Conservation (phyloP, 73 alveolate genomes). For the Paramecium caudatum region DNA sequence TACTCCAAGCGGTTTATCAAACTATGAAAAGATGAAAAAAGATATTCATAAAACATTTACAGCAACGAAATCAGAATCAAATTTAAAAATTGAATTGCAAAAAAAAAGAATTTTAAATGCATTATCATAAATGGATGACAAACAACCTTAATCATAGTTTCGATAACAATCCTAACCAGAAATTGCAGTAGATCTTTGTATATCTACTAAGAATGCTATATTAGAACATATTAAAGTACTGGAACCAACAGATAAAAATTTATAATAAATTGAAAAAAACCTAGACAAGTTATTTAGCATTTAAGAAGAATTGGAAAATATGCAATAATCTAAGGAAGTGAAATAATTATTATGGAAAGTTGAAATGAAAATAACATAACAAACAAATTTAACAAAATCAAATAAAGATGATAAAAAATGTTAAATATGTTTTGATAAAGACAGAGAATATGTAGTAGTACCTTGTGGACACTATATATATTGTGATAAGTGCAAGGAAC, state of each 20-base stretch:
- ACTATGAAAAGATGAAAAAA: neutral
- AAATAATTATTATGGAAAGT: constrained; percentile 23
- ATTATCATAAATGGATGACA: constrained; percentile 20
- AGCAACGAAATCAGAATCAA: neutral
- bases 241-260: constrained; percentile 20
- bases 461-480: constrained; percentile 62
- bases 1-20: neutral
- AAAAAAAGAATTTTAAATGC: constrained; percentile 34
- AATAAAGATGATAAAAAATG: constrained; percentile 37
- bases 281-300: constrained; percentile 10
- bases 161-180: neutral
- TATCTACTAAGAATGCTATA: constrained; percentile 36
- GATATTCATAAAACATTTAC: neutral
- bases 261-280: neutral
- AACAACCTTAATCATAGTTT: neutral
- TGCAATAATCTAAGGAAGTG: neutral
- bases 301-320: constrained; percentile 2
- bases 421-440: constrained; percentile 49
- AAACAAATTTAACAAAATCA: constrained; percentile 25
- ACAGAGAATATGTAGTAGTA: constrained; percentile 46
- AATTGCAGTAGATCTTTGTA: neutral
- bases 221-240: constrained; percentile 11
- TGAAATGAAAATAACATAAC: constrained; percentile 20
- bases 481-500: constrained; percentile 25
- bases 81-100: neutral